Evolutionary conservation across 768 basidiomycete genomes (phyloP).

Genomic region (Tulasnella sp.): DNA sequence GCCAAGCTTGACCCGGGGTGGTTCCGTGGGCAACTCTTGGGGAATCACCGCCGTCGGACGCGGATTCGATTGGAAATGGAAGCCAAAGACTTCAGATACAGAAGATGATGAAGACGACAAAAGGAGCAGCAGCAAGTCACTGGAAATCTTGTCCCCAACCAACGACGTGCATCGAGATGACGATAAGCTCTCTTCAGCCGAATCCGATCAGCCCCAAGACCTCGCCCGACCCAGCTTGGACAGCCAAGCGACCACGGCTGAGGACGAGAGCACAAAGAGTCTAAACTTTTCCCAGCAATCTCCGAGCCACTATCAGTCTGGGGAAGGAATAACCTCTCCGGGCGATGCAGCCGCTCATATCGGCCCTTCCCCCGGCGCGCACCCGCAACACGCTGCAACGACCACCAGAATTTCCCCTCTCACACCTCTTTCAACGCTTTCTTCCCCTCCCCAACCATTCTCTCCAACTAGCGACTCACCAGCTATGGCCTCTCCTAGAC

Average conservation of each 20-base stretch:
- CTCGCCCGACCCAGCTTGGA: slow-evolving; percentile 23
- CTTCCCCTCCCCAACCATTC: not conserved
- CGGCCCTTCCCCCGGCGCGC: not conserved
- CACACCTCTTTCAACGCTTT: not conserved
- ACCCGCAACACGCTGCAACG: not conserved
- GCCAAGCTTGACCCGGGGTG: not conserved
- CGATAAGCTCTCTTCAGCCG: not conserved
- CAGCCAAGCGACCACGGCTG: not conserved
- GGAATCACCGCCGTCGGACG: slow-evolving; percentile 75
- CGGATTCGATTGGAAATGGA: slow-evolving; percentile 63
- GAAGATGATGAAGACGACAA: slow-evolving; percentile 12
- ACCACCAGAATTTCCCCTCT: not conserved
- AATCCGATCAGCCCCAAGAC: not conserved
- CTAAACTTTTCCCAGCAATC: not conserved
- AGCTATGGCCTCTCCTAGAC: not conserved
- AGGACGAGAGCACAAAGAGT: not conserved
- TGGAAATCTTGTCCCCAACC: not conserved
- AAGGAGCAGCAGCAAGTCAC: not conserved
- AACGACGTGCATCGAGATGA: not conserved
- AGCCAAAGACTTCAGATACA: slow-evolving; percentile 25
- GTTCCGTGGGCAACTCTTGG: slow-evolving; percentile 43
- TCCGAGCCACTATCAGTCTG: not conserved
- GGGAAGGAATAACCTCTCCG: not conserved
- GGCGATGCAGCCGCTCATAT: not conserved
- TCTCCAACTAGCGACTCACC: not conserved